Evolutionary conservation across 805 yeast species (phyloP).

Genomic region (Cyberlindnera bimundalis): DNA sequence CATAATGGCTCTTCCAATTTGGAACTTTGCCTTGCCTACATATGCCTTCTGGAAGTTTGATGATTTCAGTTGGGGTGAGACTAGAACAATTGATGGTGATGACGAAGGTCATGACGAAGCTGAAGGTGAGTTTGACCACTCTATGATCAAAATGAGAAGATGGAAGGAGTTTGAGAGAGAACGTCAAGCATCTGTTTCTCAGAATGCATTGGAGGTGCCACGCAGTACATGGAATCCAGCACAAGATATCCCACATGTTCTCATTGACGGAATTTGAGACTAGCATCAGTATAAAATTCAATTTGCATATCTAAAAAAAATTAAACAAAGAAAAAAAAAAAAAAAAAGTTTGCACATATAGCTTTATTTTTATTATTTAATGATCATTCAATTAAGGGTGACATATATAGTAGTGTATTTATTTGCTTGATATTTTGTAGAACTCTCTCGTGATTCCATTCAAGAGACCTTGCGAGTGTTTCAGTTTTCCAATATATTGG

Average conservation of each 20-base stretch:
- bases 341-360: too few species aligned
- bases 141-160: conserved; percentile 82
- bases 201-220: conserved; percentile 22
- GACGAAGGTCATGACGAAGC: conserved; percentile 65
- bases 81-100: conserved; percentile 73
- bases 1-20: conserved; percentile 78
- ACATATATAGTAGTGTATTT: conserved; percentile 2
- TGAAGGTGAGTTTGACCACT: conserved; percentile 88
- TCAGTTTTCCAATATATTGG: conserved; percentile 17
- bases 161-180: conserved; percentile 94
- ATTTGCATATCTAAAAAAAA: too few species aligned
- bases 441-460: conserved; percentile 25
- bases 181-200: conserved; percentile 18
- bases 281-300: too few species aligned
- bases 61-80: conserved; percentile 96
- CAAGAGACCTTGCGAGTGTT: conserved; percentile 14
- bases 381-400: too few species aligned
- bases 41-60: conserved; percentile 95
- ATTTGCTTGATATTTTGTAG: conserved; percentile 22
- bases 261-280: too few species aligned
- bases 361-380: too few species aligned
- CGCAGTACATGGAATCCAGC: conserved; percentile 29
- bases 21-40: conserved; percentile 86
- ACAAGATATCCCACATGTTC: conserved; percentile 12
- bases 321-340: too few species aligned